A percentile compares a stretch with the other conserved stretches of the same genome.
phyloP scores from a whole-genome alignment of 495 filamentous ascomycete species.

The Aspergillus mulundensis region DNA sequence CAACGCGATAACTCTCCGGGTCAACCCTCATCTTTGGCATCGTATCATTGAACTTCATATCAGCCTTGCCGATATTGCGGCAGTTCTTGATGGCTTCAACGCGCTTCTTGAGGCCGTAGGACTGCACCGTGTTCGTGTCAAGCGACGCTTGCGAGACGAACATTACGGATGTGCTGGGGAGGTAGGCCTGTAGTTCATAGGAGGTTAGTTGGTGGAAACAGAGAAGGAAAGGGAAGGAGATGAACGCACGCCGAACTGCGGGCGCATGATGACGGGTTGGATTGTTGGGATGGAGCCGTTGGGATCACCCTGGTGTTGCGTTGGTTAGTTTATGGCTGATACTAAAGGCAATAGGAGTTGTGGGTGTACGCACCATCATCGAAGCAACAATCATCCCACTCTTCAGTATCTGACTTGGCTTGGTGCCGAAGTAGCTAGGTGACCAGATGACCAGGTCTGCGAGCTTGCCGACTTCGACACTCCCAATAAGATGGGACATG shows the following conservation, averaged over 20 bases:
- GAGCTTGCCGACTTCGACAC: slow-evolving; percentile 83
- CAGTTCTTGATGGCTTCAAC: slow-evolving; percentile 79
- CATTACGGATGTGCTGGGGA: slow-evolving; percentile 69
- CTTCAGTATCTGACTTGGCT: slow-evolving; percentile 81
- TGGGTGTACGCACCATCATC: slow-evolving; percentile 65
- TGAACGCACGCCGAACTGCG: slow-evolving; percentile 72
- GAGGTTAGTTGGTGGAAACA: background rate
- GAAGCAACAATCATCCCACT: slow-evolving; percentile 80
- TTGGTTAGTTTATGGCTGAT: slow-evolving; percentile 1
- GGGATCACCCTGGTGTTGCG: slow-evolving; percentile 68
- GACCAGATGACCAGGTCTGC: slow-evolving; percentile 92
- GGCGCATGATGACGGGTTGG: slow-evolving; percentile 78
- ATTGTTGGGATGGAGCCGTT: slow-evolving; percentile 91
- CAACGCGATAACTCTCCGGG: slow-evolving; percentile 84
- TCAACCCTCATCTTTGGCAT: slow-evolving; percentile 94
- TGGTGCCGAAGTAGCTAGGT: slow-evolving; percentile 81
- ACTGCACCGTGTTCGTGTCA: slow-evolving; percentile 56
- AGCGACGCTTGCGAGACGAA: slow-evolving; percentile 79
- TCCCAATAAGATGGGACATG: slow-evolving; percentile 86
- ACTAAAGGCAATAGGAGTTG: background rate
- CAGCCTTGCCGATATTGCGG: slow-evolving; percentile 73
- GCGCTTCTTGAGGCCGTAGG: slow-evolving; percentile 74
- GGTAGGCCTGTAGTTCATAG: slow-evolving; percentile 40
- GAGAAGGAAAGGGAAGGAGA: background rate
- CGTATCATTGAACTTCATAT: slow-evolving; percentile 90